A percentile compares a stretch with the other conserved stretches of the same genome.
Conservation (phyloP, 495 filamentous ascomycete species). For the Penicillium cosmopolitanum region DNA sequence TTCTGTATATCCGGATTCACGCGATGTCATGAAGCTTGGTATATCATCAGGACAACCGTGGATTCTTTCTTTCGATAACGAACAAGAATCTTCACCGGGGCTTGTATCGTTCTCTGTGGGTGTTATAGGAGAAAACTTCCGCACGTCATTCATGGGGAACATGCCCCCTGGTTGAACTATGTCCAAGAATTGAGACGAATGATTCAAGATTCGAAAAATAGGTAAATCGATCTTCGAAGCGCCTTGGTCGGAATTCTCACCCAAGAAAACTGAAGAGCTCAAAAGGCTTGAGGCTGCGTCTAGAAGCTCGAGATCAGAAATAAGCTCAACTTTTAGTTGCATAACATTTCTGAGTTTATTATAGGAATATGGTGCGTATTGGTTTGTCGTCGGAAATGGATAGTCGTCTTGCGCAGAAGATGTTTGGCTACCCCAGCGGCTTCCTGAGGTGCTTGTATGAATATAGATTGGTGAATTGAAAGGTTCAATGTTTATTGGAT, state of each 20-base stretch:
- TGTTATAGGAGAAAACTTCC: not conserved
- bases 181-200: constrained; percentile 24
- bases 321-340: constrained; percentile 20
- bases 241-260: not conserved
- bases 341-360: constrained; percentile 16
- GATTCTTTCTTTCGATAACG: not conserved
- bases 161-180: constrained; percentile 11
- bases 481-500: not conserved
- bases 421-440: not conserved
- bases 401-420: not conserved
- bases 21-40: not conserved
- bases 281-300: not conserved
- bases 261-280: not conserved
- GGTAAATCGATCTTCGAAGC: constrained; percentile 20
- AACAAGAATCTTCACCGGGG: no score
- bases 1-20: not conserved
- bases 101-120: not conserved
- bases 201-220: constrained; percentile 23
- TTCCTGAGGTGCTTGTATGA: not conserved
- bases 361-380: not conserved
- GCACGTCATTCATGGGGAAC: no score
- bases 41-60: no score
- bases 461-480: not conserved
- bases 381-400: not conserved
- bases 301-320: constrained; percentile 22